These are phyloP conservation scores for Pseudogymnoascus pannorum DNA, from an alignment of 2,329 filamentous ascomycete genomes.

Conservation along the genomic window DNA sequence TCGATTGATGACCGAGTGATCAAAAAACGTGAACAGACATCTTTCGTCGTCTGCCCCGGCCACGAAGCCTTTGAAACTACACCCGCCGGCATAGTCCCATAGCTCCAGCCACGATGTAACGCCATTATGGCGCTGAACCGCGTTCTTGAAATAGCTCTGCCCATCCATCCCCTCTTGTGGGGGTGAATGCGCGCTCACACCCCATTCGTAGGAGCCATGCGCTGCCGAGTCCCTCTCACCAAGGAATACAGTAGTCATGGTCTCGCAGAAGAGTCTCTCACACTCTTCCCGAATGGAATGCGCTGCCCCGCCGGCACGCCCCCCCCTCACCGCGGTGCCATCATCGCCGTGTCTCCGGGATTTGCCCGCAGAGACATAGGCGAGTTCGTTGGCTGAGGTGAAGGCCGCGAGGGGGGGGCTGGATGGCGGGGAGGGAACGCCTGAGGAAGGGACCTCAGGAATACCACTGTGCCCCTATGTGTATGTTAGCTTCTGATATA, in stretches of 20 bases:
- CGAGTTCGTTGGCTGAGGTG: conserved; percentile 60
- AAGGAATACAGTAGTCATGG: conserved; percentile 87
- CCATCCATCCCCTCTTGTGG: conserved; percentile 23
- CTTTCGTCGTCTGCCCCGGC: conserved; percentile 62
- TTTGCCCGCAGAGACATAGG: conserved; percentile 51
- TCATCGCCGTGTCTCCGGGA: conserved; percentile 26
- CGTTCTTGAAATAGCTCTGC: conserved; percentile 22
- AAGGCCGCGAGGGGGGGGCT: conserved; percentile 82
- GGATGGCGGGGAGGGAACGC: conserved; percentile 75
- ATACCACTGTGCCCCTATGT: conserved; percentile 78
- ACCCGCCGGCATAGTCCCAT: conserved; percentile 70
- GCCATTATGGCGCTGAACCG: conserved; percentile 24
- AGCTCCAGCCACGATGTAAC: conserved; percentile 26
- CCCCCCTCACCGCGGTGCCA: conserved; percentile 25
- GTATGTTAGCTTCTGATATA: conserved; percentile 16
- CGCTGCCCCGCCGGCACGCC: conserved; percentile 82
- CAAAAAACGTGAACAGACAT: conserved; percentile 83
- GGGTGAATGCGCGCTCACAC: conserved; percentile 53
- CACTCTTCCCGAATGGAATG: conserved; percentile 97
- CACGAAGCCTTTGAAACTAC: conserved; percentile 81
- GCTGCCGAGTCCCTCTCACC: conserved; percentile 78
- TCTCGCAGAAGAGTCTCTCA: conserved; percentile 99
- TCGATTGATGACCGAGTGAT: conserved; percentile 60
- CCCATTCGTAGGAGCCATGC: conserved; percentile 81
- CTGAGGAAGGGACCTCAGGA: conserved; percentile 85